Evolutionary conservation across 495 filamentous ascomycete species (phyloP), one percentile per base, ranked within the genome.

Genomic region (Bryoglossum gracile): DNA sequence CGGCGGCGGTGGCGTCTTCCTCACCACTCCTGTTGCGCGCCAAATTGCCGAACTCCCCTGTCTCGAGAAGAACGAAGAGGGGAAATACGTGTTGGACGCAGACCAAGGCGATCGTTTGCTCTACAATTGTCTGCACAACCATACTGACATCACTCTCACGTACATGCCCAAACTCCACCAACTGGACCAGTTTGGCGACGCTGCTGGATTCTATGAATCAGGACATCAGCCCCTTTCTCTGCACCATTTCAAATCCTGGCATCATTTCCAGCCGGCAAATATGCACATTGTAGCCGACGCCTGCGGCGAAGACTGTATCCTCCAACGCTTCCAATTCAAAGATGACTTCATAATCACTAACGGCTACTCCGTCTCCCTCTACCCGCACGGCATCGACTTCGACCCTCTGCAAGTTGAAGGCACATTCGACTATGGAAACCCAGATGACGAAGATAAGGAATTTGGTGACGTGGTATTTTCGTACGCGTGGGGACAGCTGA

Each of bases 1-100:
- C 48, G 80, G 80, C 48, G 80, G 80, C 56, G 80, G 74, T 16
- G 78, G 75, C 47, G 67, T 83, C 45, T 73, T 82, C 62, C 56
- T 82, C 25, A 79, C 76, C 4, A 58, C 65, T n/a, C 71, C 76
- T 18, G 61, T 77, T 3, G 43, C 73, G 0, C 55, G 65, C 9
- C 53, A 67, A 38, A 51, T 82, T 2, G 43, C 51, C 0, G 46
- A 55, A 18, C 38, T 66, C 3, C 53, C 61, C 6, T 70, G 66
- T 26, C 49, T 67, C 1, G 50, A 60, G 22, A 58, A 65, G 28
- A 46, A 48, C n/a, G 41, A 50, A 9, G 46, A 54, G 4, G 55
- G 56, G 36, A 60, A 5, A 49, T 53, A 54, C 37, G 40, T 36
- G 6, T 28, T 55, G 16, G 13, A 30, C n/a, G 44, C 17, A 17